Percentiles rank a stretch among this genome's conserved stretches.
phyloP scores from a whole-genome alignment of 805 yeast species.

The Nakazawaea populi region DNA sequence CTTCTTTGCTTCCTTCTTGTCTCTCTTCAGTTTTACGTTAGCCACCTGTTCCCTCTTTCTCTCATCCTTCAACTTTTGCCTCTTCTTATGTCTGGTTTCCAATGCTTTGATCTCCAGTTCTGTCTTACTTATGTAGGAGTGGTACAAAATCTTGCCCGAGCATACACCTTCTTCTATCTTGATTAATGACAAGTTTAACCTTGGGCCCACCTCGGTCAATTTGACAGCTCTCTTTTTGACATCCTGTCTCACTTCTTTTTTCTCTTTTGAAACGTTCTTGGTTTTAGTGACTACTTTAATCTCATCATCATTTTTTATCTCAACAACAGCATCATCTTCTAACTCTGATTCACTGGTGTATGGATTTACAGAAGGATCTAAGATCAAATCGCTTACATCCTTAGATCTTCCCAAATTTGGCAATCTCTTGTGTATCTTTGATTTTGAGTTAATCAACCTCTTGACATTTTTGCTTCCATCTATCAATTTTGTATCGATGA shows the following conservation, averaged over 20 bases:
- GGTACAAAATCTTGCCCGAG: slow-evolving; percentile 82
- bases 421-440: slow-evolving; percentile 51
- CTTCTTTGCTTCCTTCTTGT: slow-evolving; percentile 14
- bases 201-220: slow-evolving; percentile 89
- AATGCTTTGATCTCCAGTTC: slow-evolving; percentile 24
- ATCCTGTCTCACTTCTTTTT: slow-evolving; percentile 13
- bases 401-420: slow-evolving; percentile 64
- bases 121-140: slow-evolving; percentile 61
- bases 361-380: slow-evolving; percentile 78
- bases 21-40: slow-evolving; percentile 15
- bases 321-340: slow-evolving; percentile 84
- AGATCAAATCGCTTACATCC: slow-evolving; percentile 78
- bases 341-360: slow-evolving; percentile 90
- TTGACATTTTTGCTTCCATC: slow-evolving; percentile 71
- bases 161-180: slow-evolving; percentile 94
- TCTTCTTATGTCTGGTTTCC: slow-evolving; percentile 19
- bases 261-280: slow-evolving; percentile 14
- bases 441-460: slow-evolving; percentile 59
- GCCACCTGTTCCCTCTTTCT: slow-evolving; percentile 13
- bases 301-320: slow-evolving; percentile 30
- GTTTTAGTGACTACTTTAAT: slow-evolving; percentile 19
- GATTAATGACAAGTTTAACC: slow-evolving; percentile 65
- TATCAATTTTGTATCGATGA: slow-evolving; percentile 79
- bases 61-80: slow-evolving; percentile 18
- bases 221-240: slow-evolving; percentile 77